Evolutionary conservation across 2,329 filamentous ascomycete species (phyloP), one percentile per base, ranked within the genome.

Genomic region (Colletotrichum coccodes): DNA sequence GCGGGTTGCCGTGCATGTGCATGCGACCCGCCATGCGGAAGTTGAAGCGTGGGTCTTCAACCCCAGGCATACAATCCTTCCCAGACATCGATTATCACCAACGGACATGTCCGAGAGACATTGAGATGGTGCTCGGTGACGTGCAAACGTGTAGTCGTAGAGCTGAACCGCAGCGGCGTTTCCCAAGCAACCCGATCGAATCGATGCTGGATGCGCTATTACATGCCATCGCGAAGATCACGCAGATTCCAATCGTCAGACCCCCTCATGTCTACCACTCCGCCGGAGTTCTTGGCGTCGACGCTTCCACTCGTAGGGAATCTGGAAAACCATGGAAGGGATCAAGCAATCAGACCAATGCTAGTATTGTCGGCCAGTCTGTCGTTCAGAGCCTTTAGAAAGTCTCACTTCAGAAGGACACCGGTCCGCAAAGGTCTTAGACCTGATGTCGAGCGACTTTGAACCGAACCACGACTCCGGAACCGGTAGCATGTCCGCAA

Each of bases 101-200:
- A 50, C 54, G 66, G 66, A 68, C 54, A 60, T 60, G 38, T n/a
- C 65, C 65, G 61, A 60, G 21, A 47, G 32, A 49, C n/a, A 30
- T 28, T 26, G 32, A 56, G 34, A 56, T 26, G 52, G 28, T 60
- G 18, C 23, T 34, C 32, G 30, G 23, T 36, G 32, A 30, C 44
- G 18, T 50, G 42, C 57, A 60, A 16, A 18, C 4, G 30, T 34
- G 16, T 3, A 8, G 56, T 21, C n/a, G 28, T 12, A 28, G 18
- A 21, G 6, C 5, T 16, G 18, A 26, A 34, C 40, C 38, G 28
- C 54, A 7, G 6, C 12, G 28, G 34, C 26, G n/a, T 44, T 34
- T 26, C 28, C 34, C n/a, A 36, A n/a, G 14, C 28, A 16, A 26
- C 23, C n/a, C 26, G 28, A 12, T 11, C 30, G 30, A 32, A 21